A percentile compares a stretch with the other conserved stretches of the same genome.
Conservation (phyloP, 176 grass and related monocot species). For the Lolium perenne region DNA sequence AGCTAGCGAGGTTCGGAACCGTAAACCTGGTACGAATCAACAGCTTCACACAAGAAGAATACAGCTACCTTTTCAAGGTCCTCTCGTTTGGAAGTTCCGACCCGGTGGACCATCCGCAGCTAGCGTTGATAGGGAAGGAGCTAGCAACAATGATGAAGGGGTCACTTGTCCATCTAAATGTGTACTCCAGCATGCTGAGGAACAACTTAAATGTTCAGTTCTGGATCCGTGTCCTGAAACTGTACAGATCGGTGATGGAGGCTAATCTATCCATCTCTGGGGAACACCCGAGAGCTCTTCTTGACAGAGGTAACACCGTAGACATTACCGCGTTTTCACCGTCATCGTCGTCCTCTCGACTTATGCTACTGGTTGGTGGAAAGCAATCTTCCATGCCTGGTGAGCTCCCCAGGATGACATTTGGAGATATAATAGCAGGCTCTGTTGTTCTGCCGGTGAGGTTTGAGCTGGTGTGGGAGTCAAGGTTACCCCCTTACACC, state of each 20-base stretch:
- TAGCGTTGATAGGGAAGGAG: slow-evolving; percentile 26
- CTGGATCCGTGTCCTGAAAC: slow-evolving; percentile 28
- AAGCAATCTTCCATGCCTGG: neutral
- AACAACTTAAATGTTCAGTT: slow-evolving; percentile 11
- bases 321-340: slow-evolving; percentile 14
- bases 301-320: slow-evolving; percentile 16
- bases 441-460: neutral
- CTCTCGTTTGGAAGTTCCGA: slow-evolving; percentile 38
- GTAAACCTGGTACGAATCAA: neutral
- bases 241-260: neutral
- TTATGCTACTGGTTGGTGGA: neutral
- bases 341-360: neutral
- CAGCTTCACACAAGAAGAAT: slow-evolving; percentile 31
- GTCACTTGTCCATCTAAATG: slow-evolving; percentile 32
- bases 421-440: slow-evolving; percentile 50
- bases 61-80: slow-evolving; percentile 45
- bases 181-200: slow-evolving; percentile 29
- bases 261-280: neutral
- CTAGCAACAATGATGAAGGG: slow-evolving; percentile 29
- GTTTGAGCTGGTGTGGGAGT: slow-evolving; percentile 43
- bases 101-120: slow-evolving; percentile 32
- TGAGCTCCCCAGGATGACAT: slow-evolving; percentile 22
- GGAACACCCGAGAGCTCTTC: slow-evolving; percentile 23
- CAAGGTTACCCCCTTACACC: slow-evolving; percentile 42
- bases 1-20: slow-evolving; percentile 20